A percentile compares a stretch with the other conserved stretches of the same genome.
These are phyloP conservation scores for Staphylotrichum longicolle DNA, from an alignment of 495 filamentous ascomycete genomes.

Conservation along the genomic window DNA sequence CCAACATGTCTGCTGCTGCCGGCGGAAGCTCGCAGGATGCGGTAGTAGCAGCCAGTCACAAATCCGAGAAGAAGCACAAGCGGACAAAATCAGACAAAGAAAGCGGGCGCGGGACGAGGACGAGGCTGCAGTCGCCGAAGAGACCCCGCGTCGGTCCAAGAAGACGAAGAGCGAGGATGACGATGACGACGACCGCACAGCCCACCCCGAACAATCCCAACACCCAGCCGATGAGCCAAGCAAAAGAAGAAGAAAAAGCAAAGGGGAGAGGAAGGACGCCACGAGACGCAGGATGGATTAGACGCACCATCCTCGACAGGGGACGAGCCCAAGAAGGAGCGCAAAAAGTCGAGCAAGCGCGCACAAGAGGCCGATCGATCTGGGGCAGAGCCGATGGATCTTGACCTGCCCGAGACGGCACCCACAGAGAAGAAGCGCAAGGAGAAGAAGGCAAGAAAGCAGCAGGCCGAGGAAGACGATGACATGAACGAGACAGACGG, in stretches of 20 bases:
- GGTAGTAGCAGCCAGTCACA: conserved; percentile 16
- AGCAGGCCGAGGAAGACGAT: conserved; percentile 17
- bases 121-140: conserved; percentile 30
- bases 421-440: conserved; percentile 23
- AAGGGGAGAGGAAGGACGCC: conserved; percentile 17
- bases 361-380: conserved; percentile 21
- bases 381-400: conserved; percentile 20
- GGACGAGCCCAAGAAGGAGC: conserved; percentile 10
- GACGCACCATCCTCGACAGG: neutral
- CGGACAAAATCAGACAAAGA: conserved; percentile 36
- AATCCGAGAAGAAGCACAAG: conserved; percentile 38
- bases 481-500: conserved; percentile 8
- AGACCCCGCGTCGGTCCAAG: conserved; percentile 42
- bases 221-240: neutral
- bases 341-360: conserved; percentile 30
- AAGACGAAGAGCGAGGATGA: conserved; percentile 37
- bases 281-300: conserved; percentile 16
- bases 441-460: conserved; percentile 36
- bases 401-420: conserved; percentile 21
- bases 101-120: conserved; percentile 46
- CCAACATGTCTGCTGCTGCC: conserved; percentile 27
- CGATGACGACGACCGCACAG: conserved; percentile 12
- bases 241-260: conserved; percentile 29
- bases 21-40: conserved; percentile 15
- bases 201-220: neutral